Evolutionary conservation across 257 asterid species (phyloP).

Genomic region (Ehretia macrophylla): DNA sequence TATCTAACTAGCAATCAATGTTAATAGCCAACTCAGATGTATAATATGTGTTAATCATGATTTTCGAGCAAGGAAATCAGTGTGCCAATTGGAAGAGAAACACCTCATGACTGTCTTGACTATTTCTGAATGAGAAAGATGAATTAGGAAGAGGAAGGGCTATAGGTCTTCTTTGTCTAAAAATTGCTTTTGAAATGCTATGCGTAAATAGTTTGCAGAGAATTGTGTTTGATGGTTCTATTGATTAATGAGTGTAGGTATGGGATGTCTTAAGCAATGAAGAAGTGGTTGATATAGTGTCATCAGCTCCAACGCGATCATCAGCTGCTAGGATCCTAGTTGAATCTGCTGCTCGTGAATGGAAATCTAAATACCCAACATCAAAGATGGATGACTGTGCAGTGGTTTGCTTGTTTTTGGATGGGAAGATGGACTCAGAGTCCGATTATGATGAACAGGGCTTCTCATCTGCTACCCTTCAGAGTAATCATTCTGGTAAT

Average conservation of each 20-base stretch:
- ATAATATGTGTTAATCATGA: no score
- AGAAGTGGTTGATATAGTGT: slow-evolving; percentile 83
- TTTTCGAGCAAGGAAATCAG: no score
- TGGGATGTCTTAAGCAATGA: slow-evolving; percentile 97
- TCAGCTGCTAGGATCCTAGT: slow-evolving; percentile 77
- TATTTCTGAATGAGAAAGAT: no score
- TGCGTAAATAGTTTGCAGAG: no score
- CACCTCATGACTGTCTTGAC: no score
- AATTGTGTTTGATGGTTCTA: no score
- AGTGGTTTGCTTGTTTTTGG: slow-evolving; percentile 81
- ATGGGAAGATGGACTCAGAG: slow-evolving; percentile 86
- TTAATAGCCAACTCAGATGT: no score
- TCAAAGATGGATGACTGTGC: slow-evolving; percentile 99
- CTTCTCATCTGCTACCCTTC: slow-evolving; percentile 69
- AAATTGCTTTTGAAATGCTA: no score
- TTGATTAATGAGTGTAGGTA: slow-evolving; percentile 40
- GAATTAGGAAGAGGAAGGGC: no score
- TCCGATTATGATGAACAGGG: slow-evolving; percentile 82
- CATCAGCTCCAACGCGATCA: slow-evolving; percentile 74
- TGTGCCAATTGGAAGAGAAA: no score
- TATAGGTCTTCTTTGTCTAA: no score
- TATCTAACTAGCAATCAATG: no score
- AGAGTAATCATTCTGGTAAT: slow-evolving; percentile 75
- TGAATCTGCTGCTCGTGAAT: slow-evolving; percentile 85
- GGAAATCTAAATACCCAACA: slow-evolving; percentile 91